Base-by-base conservation (phyloP, 352 stramenopile genomes). In the Phytophthora fragariaefolia region DNA sequence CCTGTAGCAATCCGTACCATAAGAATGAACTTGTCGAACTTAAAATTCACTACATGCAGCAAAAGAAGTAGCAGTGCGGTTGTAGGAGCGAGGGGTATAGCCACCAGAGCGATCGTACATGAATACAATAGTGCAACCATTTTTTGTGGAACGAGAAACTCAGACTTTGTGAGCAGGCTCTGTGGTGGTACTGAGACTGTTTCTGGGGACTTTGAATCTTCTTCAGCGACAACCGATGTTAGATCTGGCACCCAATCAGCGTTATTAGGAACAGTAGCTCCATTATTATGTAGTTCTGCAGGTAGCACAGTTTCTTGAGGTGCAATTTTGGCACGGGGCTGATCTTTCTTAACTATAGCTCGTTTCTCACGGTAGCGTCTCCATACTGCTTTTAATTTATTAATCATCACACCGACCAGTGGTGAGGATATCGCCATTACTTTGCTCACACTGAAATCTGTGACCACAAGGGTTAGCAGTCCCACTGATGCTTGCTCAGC, bases 81-180 rank as follows among this genome's bases (percentile, higher is more conserved):
- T 13, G 75, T 76, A 9, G 85, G 87, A 38, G 82, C 86, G 28
- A 96, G 71, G 2, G 85, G 85, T 22, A 92, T 89, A 17, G 85
- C 82, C 17, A 95, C 73, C 8, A 93, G 57, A 1, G 77, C 77
- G 27, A 95, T 85, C 18, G 87, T 92, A 40, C 80, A 87, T 28
- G 85, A 92, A 61, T 92, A 95, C 20, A 95, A 57, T 45, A 95
- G 61, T 20, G 82, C 84, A 4, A 95, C 85, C 85, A 94, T 94
- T 53, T 94, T 93, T 54, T 91, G 84, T 1, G 83, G 83, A 6
- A 94, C 82, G 8, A 88, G 66, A 50, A 95, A 95, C 56, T 93
- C 87, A 8, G 74, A 69, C 24, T 80, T 88, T 12, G 73, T 65
- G 13, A 81, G 38, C 8, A 70, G 61, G 5, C 24, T 67, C 28